A percentile compares a stretch with the other conserved stretches of the same genome.
Evolutionary conservation across 331 rosid genomes (phyloP).

Genomic region (Malus hybrid): DNA sequence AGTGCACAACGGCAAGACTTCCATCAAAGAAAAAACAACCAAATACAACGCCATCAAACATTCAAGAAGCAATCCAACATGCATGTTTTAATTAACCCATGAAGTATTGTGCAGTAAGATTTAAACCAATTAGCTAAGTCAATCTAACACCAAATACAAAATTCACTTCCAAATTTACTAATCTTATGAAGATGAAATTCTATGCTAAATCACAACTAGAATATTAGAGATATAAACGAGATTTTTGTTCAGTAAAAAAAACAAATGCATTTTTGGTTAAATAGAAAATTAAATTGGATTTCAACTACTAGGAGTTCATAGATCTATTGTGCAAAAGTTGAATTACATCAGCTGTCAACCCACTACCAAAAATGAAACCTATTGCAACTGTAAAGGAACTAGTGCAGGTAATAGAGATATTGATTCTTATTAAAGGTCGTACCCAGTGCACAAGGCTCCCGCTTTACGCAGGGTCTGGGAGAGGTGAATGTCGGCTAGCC

Average conservation of each 20-base stretch:
- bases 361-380: not conserved
- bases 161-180: not conserved
- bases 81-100: not conserved
- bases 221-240: not conserved
- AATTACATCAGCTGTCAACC: not conserved
- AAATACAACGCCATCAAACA: not conserved
- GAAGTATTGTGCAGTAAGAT: not conserved
- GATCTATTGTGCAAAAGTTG: not conserved
- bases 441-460: too few relatives aligned
- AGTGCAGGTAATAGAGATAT: not conserved
- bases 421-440: not conserved
- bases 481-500: too few relatives aligned
- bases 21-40: not conserved
- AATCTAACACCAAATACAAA: not conserved
- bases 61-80: not conserved
- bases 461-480: too few relatives aligned
- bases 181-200: not conserved
- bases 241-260: not conserved
- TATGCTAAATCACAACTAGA: not conserved
- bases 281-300: not conserved
- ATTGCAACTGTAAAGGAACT: conserved; percentile 1
- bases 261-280: not conserved
- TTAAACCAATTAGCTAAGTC: not conserved
- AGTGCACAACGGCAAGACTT: not conserved
- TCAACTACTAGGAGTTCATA: not conserved